phyloP scores from a whole-genome alignment of 768 basidiomycete species.

The Clitopilus passeckerianus region DNA sequence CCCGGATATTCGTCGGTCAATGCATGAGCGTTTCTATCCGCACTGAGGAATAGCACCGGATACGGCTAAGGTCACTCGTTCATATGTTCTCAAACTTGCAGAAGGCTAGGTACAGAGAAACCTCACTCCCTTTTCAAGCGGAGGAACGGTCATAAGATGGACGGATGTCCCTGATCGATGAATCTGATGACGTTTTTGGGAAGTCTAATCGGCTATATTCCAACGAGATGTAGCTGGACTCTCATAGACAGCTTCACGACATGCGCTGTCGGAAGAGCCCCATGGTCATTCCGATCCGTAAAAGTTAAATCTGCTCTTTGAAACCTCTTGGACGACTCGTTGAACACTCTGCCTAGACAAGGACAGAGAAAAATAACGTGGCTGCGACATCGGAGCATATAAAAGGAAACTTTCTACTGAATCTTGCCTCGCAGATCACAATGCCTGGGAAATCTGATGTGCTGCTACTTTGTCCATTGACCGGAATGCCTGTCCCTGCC shows the following conservation, averaged over 20 bases:
- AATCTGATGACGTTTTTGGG: background rate
- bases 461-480: background rate
- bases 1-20: no score
- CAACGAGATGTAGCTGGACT: background rate
- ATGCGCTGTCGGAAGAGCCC: background rate
- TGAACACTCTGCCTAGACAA: background rate
- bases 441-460: background rate
- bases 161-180: background rate
- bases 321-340: background rate
- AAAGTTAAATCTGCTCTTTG: background rate
- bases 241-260: background rate
- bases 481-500: background rate
- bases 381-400: background rate
- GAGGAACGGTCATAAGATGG: background rate
- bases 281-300: background rate
- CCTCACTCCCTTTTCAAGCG: background rate
- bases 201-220: no score
- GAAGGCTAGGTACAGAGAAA: no score
- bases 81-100: no score
- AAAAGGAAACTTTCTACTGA: background rate
- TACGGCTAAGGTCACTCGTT: no score
- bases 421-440: background rate
- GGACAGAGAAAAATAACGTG: background rate
- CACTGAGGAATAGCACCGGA: no score
- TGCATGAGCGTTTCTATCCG: no score